Percentiles rank a stretch among this genome's conserved stretches.
These are phyloP conservation scores for Rutstroemia sp. DNA, from an alignment of 2,329 filamentous ascomycete species.

Conservation along the genomic window DNA sequence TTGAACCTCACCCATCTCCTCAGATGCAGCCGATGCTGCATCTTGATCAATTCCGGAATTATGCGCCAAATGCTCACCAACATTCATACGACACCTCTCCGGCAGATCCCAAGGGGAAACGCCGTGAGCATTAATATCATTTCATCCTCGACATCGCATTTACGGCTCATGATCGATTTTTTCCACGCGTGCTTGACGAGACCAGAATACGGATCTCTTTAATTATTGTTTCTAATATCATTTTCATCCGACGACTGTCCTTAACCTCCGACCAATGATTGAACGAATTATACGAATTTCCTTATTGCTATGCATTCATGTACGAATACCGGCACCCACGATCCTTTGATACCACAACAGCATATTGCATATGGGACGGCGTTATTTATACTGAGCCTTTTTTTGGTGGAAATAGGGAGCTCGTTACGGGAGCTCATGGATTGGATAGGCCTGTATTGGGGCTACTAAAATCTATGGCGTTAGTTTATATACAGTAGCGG, in stretches of 20 bases:
- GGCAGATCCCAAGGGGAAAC: slow-evolving; percentile 26
- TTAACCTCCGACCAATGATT: slow-evolving; percentile 19
- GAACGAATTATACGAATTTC: slow-evolving; percentile 23
- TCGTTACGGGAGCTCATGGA: not conserved
- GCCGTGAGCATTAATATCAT: slow-evolving; percentile 24
- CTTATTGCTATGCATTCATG: slow-evolving; percentile 24
- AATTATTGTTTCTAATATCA: slow-evolving; percentile 17
- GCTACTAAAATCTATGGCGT: slow-evolving; percentile 8
- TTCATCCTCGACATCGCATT: slow-evolving; percentile 10
- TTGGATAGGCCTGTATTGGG: slow-evolving; percentile 4
- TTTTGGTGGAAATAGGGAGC: not conserved
- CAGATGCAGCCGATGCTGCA: slow-evolving; percentile 13
- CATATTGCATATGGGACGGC: slow-evolving; percentile 24
- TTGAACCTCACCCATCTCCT: slow-evolving; percentile 17
- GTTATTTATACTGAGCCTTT: slow-evolving; percentile 12
- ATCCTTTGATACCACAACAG: slow-evolving; percentile 16
- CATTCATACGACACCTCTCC: slow-evolving; percentile 22
- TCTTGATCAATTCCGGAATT: slow-evolving; percentile 11
- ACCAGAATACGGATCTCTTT: slow-evolving; percentile 9
- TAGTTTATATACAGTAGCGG: slow-evolving; percentile 8
- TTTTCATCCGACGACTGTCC: slow-evolving; percentile 17
- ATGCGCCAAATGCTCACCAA: slow-evolving; percentile 15
- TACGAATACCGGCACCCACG: slow-evolving; percentile 29
- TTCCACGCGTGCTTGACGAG: slow-evolving; percentile 1
- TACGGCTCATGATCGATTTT: slow-evolving; percentile 11